Evolutionary conservation across 305 asterid species (phyloP), one percentile per base, ranked within the genome.

Genomic region (Lippia alba): DNA sequence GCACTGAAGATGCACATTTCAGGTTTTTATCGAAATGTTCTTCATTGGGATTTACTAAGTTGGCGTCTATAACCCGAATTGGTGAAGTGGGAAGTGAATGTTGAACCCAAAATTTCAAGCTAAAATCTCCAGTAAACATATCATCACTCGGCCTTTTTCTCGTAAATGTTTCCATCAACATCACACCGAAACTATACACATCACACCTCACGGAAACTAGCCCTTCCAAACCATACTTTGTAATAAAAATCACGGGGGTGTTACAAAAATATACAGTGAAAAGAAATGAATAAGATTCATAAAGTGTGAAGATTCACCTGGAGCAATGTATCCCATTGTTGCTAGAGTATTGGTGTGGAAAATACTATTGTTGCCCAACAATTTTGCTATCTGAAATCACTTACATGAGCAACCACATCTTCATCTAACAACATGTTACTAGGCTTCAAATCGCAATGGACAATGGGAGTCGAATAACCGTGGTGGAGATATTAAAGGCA

Each of bases 351-450:
- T 68, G 4, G 80, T 79, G 7, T 57, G 70, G 12, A 41, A 45
- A 19, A 55, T n/a, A 58, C 70, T 70, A 1, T 66, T 67, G 15
- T 61, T 67, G 4, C 45, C 44, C 45, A 80, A 14, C 32, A 80
- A 12, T 58, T 71, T 80, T 0, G 85, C 46, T 17, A 81, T 68
- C 85, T 82, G 6, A 78, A 78, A 68, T 81, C 85, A 32, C 80
- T 64, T 32, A 80, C 60, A 30, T 64, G 81, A 45, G 56, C 76
- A n/a, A 73, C 53, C 81, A 76, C 73, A 12, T 66, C 51, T 10
- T 61, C 77, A 36, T 80, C 81, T 14, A 80, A 4, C 62, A 80
- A 66, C 9, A 80, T 78, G 48, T 74, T 74, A 33, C 59, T 60
- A 2, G 80, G 80, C 78, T 75, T 79, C 56, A 75, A 41, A 67